phyloP scores from a whole-genome alignment of 345 rosid species.

The Ricinus communis region DNA sequence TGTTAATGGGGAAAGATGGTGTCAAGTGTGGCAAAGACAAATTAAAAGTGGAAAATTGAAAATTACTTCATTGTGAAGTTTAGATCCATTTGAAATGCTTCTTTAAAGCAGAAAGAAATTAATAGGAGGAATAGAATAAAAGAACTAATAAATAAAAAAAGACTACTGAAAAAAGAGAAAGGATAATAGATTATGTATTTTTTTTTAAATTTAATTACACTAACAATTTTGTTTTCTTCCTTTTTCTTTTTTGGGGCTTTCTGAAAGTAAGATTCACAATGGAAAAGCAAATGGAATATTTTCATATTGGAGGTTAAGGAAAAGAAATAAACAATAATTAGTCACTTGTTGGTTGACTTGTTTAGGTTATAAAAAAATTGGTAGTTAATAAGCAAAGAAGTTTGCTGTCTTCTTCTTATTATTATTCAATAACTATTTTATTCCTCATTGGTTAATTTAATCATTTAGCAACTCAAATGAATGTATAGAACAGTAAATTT shows the following conservation, averaged over 20 bases:
- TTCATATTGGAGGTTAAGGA: background rate
- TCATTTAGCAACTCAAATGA: no score
- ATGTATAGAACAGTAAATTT: no score
- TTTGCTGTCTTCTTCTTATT: slow-evolving; percentile 21
- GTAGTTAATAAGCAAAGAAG: slow-evolving; percentile 17
- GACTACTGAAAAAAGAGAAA: background rate
- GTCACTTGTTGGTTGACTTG: slow-evolving; percentile 26
- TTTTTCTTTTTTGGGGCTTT: slow-evolving; percentile 6
- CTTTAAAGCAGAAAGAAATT: no score
- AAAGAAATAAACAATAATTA: background rate
- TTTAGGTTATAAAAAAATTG: slow-evolving; percentile 11
- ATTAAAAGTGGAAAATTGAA: slow-evolving; percentile 10
- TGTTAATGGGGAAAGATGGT: background rate
- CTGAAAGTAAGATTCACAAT: slow-evolving; percentile 4
- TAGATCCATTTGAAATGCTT: slow-evolving; percentile 9
- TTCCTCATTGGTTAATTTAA: background rate
- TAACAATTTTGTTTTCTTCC: background rate
- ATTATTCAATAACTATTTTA: background rate
- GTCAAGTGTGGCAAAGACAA: slow-evolving; percentile 10
- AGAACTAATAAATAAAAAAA: background rate
- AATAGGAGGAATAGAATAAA: background rate
- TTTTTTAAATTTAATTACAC: background rate
- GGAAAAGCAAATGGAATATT: background rate
- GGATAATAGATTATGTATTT: background rate
- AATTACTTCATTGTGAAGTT: slow-evolving; percentile 29